Evolutionary conservation across 2,329 filamentous ascomycete species (phyloP).

Genomic region (Paecilomyces formosus): DNA sequence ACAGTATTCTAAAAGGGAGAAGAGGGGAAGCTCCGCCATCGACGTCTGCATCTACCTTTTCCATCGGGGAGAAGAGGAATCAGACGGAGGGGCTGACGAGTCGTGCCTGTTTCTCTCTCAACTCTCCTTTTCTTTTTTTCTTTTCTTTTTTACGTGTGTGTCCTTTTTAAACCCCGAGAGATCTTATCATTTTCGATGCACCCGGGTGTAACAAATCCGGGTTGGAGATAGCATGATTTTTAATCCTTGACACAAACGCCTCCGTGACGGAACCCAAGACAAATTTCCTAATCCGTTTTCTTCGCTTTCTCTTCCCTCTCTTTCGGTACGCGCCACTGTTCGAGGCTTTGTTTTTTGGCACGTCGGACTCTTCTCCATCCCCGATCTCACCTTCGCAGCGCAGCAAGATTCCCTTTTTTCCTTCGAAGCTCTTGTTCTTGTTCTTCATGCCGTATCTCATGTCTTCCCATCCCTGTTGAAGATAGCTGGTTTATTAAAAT

Average conservation of each 20-base stretch:
- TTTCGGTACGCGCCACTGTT: conserved; percentile 10
- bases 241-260: conserved; percentile 21
- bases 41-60: conserved; percentile 15
- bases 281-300: conserved; percentile 11
- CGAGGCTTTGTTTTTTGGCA: conserved; percentile 9
- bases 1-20: conserved; percentile 20
- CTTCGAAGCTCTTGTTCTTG: conserved; percentile 19
- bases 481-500: background rate
- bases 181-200: conserved; percentile 9
- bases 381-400: conserved; percentile 29
- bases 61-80: conserved; percentile 5
- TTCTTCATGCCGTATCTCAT: conserved; percentile 9
- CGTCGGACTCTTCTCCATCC: conserved; percentile 17
- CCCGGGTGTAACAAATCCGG: conserved; percentile 14
- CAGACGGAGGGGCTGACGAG: conserved; percentile 9
- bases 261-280: conserved; percentile 17
- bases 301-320: conserved; percentile 9
- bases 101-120: conserved; percentile 11
- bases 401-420: conserved; percentile 33
- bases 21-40: conserved; percentile 18
- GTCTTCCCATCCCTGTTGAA: conserved; percentile 4
- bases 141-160: conserved; percentile 6
- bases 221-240: conserved; percentile 24
- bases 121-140: conserved; percentile 11
- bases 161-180: conserved; percentile 7